Evolutionary conservation across 129 eudicot species (phyloP).

Genomic region (Artemisia argyi): DNA sequence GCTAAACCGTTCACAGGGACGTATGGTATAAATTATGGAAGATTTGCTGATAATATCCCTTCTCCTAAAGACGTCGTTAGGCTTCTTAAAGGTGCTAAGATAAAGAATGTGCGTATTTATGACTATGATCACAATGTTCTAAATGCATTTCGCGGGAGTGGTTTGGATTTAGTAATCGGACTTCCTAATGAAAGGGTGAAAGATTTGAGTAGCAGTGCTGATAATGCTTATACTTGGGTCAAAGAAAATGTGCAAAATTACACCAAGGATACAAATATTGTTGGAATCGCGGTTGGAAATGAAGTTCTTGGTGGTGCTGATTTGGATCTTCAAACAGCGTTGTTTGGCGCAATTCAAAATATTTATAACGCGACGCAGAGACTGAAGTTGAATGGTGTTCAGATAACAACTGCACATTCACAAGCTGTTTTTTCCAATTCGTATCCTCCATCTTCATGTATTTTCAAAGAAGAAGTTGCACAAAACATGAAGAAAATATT

Average conservation of each 20-base stretch:
- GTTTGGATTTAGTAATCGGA: slow-evolving; percentile 88
- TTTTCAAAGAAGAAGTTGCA: slow-evolving; percentile 50
- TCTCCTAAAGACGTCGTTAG: slow-evolving; percentile 81
- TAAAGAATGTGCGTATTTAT: slow-evolving; percentile 79
- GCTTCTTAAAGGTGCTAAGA: slow-evolving; percentile 71
- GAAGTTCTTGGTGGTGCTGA: slow-evolving; percentile 73
- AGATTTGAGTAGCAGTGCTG: slow-evolving; percentile 66
- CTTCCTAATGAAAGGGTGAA: slow-evolving; percentile 68
- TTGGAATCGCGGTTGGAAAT: slow-evolving; percentile 86
- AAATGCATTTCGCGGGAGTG: slow-evolving; percentile 78
- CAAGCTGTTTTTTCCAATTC: slow-evolving; percentile 72
- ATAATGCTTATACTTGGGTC: slow-evolving; percentile 86
- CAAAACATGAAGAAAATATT: slow-evolving; percentile 78
- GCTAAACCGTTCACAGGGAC: slow-evolving; percentile 81
- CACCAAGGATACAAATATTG: slow-evolving; percentile 66
- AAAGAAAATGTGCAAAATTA: slow-evolving; percentile 65
- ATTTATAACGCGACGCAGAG: slow-evolving; percentile 75
- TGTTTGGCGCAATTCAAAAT: slow-evolving; percentile 67
- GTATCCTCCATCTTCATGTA: slow-evolving; percentile 84
- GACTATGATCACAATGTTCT: slow-evolving; percentile 77
- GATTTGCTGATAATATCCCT: slow-evolving; percentile 89
- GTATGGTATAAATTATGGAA: slow-evolving; percentile 90
- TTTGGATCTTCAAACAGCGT: slow-evolving; percentile 46
- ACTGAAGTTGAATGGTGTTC: slow-evolving; percentile 53
- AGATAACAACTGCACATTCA: slow-evolving; percentile 83